Base-by-base conservation (phyloP, 768 basidiomycete species). In the Podaxis sp. region DNA sequence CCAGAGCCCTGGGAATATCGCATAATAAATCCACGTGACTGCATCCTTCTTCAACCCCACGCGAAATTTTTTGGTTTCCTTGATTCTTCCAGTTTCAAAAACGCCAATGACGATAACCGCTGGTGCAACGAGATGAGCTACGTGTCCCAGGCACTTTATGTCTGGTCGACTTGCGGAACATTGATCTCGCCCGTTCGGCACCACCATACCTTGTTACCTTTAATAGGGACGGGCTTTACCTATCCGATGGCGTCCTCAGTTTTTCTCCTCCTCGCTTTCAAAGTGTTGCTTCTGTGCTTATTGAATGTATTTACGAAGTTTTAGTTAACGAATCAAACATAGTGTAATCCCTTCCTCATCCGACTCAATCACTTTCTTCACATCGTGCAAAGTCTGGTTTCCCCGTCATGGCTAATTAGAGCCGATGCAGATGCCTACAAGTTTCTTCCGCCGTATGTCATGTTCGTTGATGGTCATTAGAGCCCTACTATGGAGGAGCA, bases 371-470 rank as follows among this genome's bases (percentile, higher is more conserved):
- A 57, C 59, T 24, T 67, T 67, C 19, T 52, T 52, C 46, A 79
- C 70, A 33, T 69, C 58, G 63, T 75, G 74, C 6, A 70, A 64
- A 7, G 75, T 70, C 38, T 76, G 68, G 12, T 79, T 79, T 63
- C 15, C 67, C 57, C n/a, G 68, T 67, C 12, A 70, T 68, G 2
- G 67, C 68, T 26, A 72, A 69, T 70, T 75, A 77, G 24, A 17
- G 0, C 6, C 1, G 28, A 28, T 7, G 6, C 78, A 80, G 4
- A 74, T 70, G 42, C 82, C 78, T 0, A 79, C 81, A 40, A 84
- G 68, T 48, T 79, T 26, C 73, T 64, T 7, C 70, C 70, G 40
- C 9, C 15, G 46, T 30, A n/a, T 17, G 30, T 52, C 26, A 52
- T 15, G 8, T 24, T 11, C 3, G 3, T 24, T 30, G 11, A 13